These are phyloP conservation scores for Didymella pomorum DNA, from an alignment of 2,329 filamentous ascomycete genomes.

Conservation along the genomic window DNA sequence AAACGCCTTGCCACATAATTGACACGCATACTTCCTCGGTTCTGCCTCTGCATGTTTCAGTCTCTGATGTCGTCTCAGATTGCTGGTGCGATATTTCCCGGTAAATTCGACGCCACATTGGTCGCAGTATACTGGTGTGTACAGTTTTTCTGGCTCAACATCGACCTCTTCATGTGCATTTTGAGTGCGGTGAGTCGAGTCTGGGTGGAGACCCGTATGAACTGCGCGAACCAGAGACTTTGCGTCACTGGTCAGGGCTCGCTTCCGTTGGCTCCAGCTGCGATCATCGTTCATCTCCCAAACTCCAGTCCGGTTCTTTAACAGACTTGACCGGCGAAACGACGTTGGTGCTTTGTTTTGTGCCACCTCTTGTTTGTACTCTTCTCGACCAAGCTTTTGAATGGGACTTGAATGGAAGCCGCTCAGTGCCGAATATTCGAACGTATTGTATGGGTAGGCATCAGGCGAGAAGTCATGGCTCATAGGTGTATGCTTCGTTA, in stretches of 20 bases:
- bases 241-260: background rate
- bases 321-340: too few relatives aligned
- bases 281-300: background rate
- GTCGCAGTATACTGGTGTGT: background rate
- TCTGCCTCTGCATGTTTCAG: background rate
- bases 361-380: too few relatives aligned
- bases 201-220: background rate
- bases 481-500: too few relatives aligned
- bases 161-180: background rate
- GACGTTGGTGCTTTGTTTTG: too few relatives aligned
- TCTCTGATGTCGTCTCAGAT: background rate
- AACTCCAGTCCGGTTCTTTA: background rate
- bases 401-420: too few relatives aligned
- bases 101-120: background rate
- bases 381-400: too few relatives aligned
- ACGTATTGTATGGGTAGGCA: too few relatives aligned
- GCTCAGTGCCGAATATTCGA: too few relatives aligned
- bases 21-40: background rate
- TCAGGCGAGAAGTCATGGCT: too few relatives aligned
- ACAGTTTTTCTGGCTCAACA: background rate
- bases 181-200: background rate
- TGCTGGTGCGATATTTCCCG: background rate
- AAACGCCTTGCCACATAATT: background rate
- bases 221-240: background rate
- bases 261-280: background rate